These are phyloP conservation scores for Bidens hawaiensis DNA, from an alignment of 140 eudicot genomes.

Conservation along the genomic window DNA sequence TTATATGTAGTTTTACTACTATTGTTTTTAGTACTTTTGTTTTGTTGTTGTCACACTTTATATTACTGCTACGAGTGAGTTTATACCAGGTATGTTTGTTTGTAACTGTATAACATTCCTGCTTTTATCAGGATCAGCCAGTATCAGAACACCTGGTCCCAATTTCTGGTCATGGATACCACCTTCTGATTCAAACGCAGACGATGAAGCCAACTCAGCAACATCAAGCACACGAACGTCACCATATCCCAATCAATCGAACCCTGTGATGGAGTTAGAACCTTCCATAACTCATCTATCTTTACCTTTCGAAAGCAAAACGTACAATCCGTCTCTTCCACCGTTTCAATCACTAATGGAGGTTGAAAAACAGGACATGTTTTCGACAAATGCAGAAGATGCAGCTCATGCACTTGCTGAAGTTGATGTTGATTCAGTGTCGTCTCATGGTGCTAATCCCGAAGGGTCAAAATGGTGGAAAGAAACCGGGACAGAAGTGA, in stretches of 20 bases:
- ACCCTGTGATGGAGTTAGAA: constrained; percentile 59
- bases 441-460: constrained; percentile 37
- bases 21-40: no score
- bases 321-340: constrained; percentile 43
- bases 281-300: constrained; percentile 38
- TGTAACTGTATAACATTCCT: no score
- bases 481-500: constrained; percentile 68
- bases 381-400: constrained; percentile 65
- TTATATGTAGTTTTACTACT: no score
- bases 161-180: constrained; percentile 92
- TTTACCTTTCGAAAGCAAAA: constrained; percentile 62
- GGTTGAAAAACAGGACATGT: constrained; percentile 41
- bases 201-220: constrained; percentile 19
- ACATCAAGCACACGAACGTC: constrained; percentile 24
- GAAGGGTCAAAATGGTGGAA: constrained; percentile 94
- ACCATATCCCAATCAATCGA: constrained; percentile 22
- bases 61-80: no score
- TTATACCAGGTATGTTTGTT: no score
- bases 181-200: constrained; percentile 29
- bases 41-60: no score
- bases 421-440: constrained; percentile 32
- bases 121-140: constrained; percentile 30
- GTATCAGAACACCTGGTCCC: constrained; percentile 75
- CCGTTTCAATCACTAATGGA: constrained; percentile 71
- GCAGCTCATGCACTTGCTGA: constrained; percentile 66